These are phyloP conservation scores for Saccharum hybrid DNA, from an alignment of 202 grass and related monocot species.

Conservation along the genomic window DNA sequence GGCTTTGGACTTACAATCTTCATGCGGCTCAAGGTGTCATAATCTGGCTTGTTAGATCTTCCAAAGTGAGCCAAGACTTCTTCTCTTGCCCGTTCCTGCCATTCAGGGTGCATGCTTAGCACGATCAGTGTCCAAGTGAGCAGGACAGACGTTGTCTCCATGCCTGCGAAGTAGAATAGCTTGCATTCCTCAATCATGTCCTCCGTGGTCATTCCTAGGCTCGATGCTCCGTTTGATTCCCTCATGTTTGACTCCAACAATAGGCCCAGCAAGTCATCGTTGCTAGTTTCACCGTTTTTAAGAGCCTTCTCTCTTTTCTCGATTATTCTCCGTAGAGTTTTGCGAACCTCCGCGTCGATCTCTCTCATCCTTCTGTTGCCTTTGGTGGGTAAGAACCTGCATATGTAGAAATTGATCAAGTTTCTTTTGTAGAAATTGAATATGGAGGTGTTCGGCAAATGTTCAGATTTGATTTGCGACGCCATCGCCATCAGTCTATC, in stretches of 20 bases:
- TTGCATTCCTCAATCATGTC: conserved; percentile 82
- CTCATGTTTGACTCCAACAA: conserved; percentile 64
- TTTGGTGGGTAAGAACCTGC: conserved; percentile 73
- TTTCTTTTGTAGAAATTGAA: too few relatives aligned
- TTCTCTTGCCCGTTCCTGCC: conserved; percentile 72
- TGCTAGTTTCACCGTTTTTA: conserved; percentile 50
- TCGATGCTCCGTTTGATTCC: conserved; percentile 43
- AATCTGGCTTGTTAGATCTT: conserved; percentile 43
- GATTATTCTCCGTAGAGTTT: conserved; percentile 58
- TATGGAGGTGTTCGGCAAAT: too few relatives aligned
- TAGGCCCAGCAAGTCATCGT: conserved; percentile 64
- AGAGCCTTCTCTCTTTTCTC: conserved; percentile 52
- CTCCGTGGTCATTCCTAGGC: conserved; percentile 52
- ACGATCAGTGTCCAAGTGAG: conserved; percentile 76
- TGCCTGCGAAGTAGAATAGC: conserved; percentile 81
- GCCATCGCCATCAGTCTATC: too few relatives aligned
- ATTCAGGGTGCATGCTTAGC: conserved; percentile 70
- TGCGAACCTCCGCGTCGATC: conserved; percentile 47
- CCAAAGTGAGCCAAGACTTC: conserved; percentile 65
- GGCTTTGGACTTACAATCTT: conserved; percentile 63
- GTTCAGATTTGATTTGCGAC: too few relatives aligned
- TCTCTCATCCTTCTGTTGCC: conserved; percentile 59
- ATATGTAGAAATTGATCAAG: neutral
- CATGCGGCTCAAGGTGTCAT: conserved; percentile 56
- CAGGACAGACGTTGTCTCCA: conserved; percentile 67